Base-by-base conservation (phyloP, 495 filamentous ascomycete species). In the Podospora fimiseda region DNA sequence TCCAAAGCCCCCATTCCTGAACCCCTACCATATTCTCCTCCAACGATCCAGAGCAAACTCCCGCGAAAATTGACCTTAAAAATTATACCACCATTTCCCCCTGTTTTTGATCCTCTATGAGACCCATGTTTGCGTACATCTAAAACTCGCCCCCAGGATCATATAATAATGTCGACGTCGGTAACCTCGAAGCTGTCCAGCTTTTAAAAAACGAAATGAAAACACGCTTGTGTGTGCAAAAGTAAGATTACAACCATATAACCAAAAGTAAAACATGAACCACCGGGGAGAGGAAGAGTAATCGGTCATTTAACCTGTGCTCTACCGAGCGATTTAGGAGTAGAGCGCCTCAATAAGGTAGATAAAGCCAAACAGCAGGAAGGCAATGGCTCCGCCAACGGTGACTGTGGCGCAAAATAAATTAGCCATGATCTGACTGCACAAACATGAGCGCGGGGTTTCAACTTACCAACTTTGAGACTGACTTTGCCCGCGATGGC, bases 401-500 rank as follows among this genome's bases (percentile, higher is more conserved):
- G 93, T 98, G 20, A 98, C 93, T 98, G 59, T n/a, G n/a, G n/a
- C n/a, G n/a, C 23, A 44, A 4, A 38, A 14, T 36, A 66, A 60
- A 54, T 61, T 58, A 72, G 63, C 37, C n/a, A n/a, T n/a, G n/a
- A n/a, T n/a, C n/a, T n/a, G n/a, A n/a, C n/a, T n/a, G n/a, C n/a
- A n/a, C n/a, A n/a, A n/a, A n/a, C n/a, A n/a, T n/a, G n/a, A n/a
- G n/a, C n/a, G n/a, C n/a, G n/a, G n/a, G n/a, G n/a, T n/a, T 13
- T 39, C 13, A 39, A 90, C 92, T 78, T 81, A 97, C 93, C 90
- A 77, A 94, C 88, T 77, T 89, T 87, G 71, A 98, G 82, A 77
- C 91, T 96, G 52, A 98, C 94, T 69, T 79, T 84, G 18, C 92
- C 93, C 41, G 93, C 93, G 62, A 98, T 86, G 48, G 92, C 93